Evolutionary conservation across 371 early-diverging fungal species (phyloP).

Genomic region (Actinomortierella wolfii): DNA sequence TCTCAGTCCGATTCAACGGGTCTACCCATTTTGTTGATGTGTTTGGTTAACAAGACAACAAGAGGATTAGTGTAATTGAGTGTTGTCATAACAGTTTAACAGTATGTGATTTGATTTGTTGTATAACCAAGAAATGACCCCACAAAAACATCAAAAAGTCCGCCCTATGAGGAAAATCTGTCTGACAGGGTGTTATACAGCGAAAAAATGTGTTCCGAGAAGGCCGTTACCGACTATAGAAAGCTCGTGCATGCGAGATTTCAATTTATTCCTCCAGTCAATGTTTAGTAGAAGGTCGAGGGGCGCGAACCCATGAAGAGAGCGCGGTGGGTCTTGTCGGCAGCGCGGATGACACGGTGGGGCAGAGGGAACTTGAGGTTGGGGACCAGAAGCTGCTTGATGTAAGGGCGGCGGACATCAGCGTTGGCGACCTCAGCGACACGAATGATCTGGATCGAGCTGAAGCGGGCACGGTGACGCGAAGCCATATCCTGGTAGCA

Average conservation of each 20-base stretch:
- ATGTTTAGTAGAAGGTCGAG: conserved; percentile 79
- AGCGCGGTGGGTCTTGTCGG: conserved; percentile 70
- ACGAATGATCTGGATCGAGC: conserved; percentile 97
- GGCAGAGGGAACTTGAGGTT: conserved; percentile 97
- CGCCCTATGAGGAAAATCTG: too few relatives aligned
- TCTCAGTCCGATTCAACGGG: too few relatives aligned
- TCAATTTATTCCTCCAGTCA: neutral
- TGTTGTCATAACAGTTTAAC: too few relatives aligned
- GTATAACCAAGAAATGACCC: too few relatives aligned
- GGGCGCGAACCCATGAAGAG: conserved; percentile 93
- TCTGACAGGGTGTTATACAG: too few relatives aligned
- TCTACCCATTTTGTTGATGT: too few relatives aligned
- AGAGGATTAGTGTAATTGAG: too few relatives aligned
- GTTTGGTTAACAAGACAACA: too few relatives aligned
- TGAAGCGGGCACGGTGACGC: conserved; percentile 98
- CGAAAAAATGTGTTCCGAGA: too few relatives aligned
- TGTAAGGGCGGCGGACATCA: conserved; percentile 97
- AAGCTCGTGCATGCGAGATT: neutral
- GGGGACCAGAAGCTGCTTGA: conserved; percentile 90
- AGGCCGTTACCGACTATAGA: too few relatives aligned
- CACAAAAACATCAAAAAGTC: too few relatives aligned
- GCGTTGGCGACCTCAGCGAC: conserved; percentile 89
- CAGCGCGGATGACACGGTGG: conserved; percentile 89
- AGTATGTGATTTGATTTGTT: too few relatives aligned
- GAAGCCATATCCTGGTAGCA: conserved; percentile 99